These are phyloP conservation scores for Tylopilus vinaceipallidus DNA, from an alignment of 768 basidiomycete species.

Conservation along the genomic window DNA sequence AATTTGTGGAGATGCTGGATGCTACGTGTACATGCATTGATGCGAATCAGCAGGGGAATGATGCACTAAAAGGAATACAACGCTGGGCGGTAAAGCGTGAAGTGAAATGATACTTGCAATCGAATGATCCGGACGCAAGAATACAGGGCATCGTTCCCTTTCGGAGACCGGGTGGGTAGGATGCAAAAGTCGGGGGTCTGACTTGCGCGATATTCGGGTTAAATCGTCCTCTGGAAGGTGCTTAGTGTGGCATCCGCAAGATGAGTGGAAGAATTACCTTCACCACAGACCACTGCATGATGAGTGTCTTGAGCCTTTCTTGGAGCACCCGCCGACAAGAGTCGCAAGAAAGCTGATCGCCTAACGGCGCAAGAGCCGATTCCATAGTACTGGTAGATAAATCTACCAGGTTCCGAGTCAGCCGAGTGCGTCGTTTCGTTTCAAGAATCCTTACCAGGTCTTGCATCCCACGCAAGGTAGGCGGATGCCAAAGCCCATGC, in stretches of 20 bases:
- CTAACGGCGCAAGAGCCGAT: slow-evolving; percentile 64
- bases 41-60: not conserved
- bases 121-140: not conserved
- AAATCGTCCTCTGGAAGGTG: slow-evolving; percentile 53
- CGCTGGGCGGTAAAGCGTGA: not conserved
- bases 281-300: slow-evolving; percentile 76
- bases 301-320: slow-evolving; percentile 64
- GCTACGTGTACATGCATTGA: slow-evolving; percentile 4
- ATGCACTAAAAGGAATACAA: slow-evolving; percentile 4
- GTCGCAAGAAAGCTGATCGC: slow-evolving; percentile 67
- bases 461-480: slow-evolving; percentile 81
- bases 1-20: not conserved
- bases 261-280: slow-evolving; percentile 46
- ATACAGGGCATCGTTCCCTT: not conserved
- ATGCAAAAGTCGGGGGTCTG: too few species aligned
- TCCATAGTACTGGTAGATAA: slow-evolving; percentile 73
- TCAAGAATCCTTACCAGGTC: slow-evolving; percentile 54
- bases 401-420: slow-evolving; percentile 42
- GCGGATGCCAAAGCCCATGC: slow-evolving; percentile 84
- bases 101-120: slow-evolving; percentile 2
- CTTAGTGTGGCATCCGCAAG: slow-evolving; percentile 8
- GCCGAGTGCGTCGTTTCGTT: not conserved
- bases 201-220: too few species aligned
- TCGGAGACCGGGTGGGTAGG: not conserved
- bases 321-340: slow-evolving; percentile 61